These are phyloP conservation scores for Scleroderma bovista DNA, from an alignment of 768 basidiomycete species.

Conservation along the genomic window DNA sequence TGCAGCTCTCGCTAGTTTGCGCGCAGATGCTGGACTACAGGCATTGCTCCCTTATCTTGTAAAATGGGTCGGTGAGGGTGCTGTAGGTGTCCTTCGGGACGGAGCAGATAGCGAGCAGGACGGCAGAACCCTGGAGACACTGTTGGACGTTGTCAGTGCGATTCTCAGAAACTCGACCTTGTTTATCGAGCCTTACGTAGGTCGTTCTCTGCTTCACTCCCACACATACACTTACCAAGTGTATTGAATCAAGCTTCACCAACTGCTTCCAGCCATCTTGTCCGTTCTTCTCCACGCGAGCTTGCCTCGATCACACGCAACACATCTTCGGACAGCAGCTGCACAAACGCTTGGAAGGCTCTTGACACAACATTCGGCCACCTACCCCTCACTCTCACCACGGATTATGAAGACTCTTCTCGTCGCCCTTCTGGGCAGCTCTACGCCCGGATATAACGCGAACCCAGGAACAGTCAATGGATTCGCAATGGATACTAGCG, in stretches of 20 bases:
- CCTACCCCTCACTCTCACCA: slow-evolving; percentile 80
- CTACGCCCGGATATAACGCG: slow-evolving; percentile 6
- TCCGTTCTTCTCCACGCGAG: slow-evolving; percentile 87
- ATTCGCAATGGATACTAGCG: slow-evolving; percentile 19
- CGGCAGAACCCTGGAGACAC: slow-evolving; percentile 68
- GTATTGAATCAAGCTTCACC: slow-evolving; percentile 66
- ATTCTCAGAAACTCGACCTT: slow-evolving; percentile 82
- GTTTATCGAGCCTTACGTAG: slow-evolving; percentile 94
- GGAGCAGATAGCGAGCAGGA: slow-evolving; percentile 54
- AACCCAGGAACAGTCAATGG: slow-evolving; percentile 18
- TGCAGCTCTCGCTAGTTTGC: slow-evolving; percentile 85
- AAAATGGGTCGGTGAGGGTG: slow-evolving; percentile 90
- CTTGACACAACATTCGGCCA: slow-evolving; percentile 77
- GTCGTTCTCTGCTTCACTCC: slow-evolving; percentile 27
- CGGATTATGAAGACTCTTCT: slow-evolving; percentile 93
- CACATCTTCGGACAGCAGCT: slow-evolving; percentile 72
- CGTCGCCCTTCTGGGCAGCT: slow-evolving; percentile 60
- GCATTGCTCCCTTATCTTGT: slow-evolving; percentile 91
- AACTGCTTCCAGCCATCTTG: slow-evolving; percentile 89
- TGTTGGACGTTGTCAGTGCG: slow-evolving; percentile 81
- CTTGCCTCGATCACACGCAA: slow-evolving; percentile 66
- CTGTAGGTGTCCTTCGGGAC: slow-evolving; percentile 53
- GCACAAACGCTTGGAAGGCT: slow-evolving; percentile 81
- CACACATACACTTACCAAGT: background rate
- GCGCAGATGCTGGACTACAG: slow-evolving; percentile 87